A percentile compares a stretch with the other conserved stretches of the same genome.
Conservation (phyloP, 176 grass and related monocot species). For the Thinopyrum elongatum region DNA sequence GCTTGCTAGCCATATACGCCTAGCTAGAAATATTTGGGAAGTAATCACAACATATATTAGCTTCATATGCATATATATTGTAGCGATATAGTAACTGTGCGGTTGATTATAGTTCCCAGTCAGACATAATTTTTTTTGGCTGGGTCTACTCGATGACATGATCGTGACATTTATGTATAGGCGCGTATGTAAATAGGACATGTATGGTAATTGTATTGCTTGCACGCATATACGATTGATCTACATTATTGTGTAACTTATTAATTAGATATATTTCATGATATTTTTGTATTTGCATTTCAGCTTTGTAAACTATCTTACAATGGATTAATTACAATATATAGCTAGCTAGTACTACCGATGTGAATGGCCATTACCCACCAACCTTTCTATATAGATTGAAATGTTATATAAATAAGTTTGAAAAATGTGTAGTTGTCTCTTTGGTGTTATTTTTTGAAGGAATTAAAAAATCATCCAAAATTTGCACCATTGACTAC, state of each 20-base stretch:
- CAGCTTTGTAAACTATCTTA: neutral
- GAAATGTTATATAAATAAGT: conserved; percentile 3
- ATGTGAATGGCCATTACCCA: neutral
- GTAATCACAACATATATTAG: neutral
- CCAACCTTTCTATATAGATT: neutral
- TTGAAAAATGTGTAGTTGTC: neutral
- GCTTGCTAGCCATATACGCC: neutral
- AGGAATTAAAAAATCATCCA: neutral
- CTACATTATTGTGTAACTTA: neutral
- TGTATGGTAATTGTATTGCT: neutral
- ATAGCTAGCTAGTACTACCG: no score
- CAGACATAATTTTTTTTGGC: neutral
- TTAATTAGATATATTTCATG: neutral
- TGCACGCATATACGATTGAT: neutral
- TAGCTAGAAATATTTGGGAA: neutral
- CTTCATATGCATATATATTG: neutral
- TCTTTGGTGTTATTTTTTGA: neutral
- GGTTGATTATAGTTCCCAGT: neutral
- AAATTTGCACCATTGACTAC: neutral
- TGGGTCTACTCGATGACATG: neutral
- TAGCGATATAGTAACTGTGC: neutral
- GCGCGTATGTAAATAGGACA: neutral
- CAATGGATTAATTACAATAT: neutral
- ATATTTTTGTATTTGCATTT: neutral
- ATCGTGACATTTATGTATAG: neutral